Percentiles rank a stretch among this genome's conserved stretches.
phyloP scores from a whole-genome alignment of 176 grass and related monocot genomes.

The Carex kokanica region DNA sequence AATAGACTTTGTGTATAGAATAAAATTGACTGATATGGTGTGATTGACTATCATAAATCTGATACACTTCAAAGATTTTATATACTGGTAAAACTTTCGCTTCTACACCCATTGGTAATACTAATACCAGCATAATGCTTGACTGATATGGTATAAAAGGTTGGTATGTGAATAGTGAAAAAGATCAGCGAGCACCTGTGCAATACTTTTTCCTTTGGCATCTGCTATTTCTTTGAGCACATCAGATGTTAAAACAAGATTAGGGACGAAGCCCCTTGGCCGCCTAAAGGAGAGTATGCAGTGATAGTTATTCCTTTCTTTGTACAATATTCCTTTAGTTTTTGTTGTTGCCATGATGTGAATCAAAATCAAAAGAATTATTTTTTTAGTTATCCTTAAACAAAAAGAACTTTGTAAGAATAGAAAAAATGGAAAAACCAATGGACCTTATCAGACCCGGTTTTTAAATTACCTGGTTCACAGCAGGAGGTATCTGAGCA shows the following conservation, averaged over 20 bases:
- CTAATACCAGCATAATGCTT: background rate
- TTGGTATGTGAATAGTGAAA: background rate
- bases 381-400: no score
- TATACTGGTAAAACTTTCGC: no score
- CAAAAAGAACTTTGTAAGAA: no score
- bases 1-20: no score
- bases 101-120: no score
- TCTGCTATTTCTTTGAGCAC: constrained; percentile 33
- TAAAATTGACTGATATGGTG: no score
- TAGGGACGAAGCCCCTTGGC: background rate
- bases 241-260: background rate
- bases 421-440: no score
- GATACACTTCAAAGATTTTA: background rate
- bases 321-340: constrained; percentile 35
- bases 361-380: background rate
- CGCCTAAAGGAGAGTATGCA: constrained; percentile 51
- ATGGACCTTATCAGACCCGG: no score
- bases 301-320: constrained; percentile 43
- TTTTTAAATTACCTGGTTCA: constrained; percentile 46
- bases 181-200: constrained; percentile 31
- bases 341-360: constrained; percentile 58
- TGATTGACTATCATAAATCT: background rate
- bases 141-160: background rate
- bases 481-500: constrained; percentile 41
- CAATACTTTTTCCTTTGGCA: constrained; percentile 39